phyloP scores from a whole-genome alignment of 495 filamentous ascomycete species.

The Aspergillus haitiensis region DNA sequence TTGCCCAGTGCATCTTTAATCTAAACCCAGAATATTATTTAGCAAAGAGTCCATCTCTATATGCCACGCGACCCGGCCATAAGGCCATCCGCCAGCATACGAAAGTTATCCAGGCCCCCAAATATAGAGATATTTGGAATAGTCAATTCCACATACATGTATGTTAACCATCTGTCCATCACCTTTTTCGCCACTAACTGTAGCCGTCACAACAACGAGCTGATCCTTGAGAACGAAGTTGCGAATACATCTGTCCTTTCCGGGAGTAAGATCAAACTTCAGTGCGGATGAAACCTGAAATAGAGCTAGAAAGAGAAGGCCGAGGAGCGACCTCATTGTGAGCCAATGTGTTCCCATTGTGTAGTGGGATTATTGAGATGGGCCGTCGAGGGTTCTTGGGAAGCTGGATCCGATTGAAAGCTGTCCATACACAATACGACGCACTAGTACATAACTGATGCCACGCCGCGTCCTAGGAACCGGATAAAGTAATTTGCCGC shows the following conservation, averaged over 20 bases:
- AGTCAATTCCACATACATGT: slow-evolving; percentile 64
- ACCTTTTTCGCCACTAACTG: slow-evolving; percentile 76
- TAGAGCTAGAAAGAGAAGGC: slow-evolving; percentile 41
- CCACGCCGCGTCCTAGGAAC: slow-evolving; percentile 29
- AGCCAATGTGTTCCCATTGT: slow-evolving; percentile 37
- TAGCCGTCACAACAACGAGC: slow-evolving; percentile 97
- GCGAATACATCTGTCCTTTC: slow-evolving; percentile 84
- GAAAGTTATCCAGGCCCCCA: neutral
- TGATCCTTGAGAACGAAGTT: slow-evolving; percentile 95
- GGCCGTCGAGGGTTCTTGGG: slow-evolving; percentile 30
- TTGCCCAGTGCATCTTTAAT: slow-evolving; percentile 94
- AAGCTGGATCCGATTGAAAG: slow-evolving; percentile 23
- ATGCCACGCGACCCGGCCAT: neutral
- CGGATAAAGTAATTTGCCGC: slow-evolving; percentile 12
- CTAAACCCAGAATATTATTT: slow-evolving; percentile 44
- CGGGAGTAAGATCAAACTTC: slow-evolving; percentile 89
- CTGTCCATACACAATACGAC: slow-evolving; percentile 18
- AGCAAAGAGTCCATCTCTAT: slow-evolving; percentile 13
- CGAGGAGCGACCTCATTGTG: slow-evolving; percentile 39
- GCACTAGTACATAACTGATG: slow-evolving; percentile 24
- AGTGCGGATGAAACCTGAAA: slow-evolving; percentile 69
- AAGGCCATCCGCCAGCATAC: neutral
- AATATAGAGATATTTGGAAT: neutral
- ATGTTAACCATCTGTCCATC: slow-evolving; percentile 95
- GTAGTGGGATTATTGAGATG: slow-evolving; percentile 25